Evolutionary conservation across 768 basidiomycete genomes (phyloP).

Genomic region (Atractiella rhizophila): DNA sequence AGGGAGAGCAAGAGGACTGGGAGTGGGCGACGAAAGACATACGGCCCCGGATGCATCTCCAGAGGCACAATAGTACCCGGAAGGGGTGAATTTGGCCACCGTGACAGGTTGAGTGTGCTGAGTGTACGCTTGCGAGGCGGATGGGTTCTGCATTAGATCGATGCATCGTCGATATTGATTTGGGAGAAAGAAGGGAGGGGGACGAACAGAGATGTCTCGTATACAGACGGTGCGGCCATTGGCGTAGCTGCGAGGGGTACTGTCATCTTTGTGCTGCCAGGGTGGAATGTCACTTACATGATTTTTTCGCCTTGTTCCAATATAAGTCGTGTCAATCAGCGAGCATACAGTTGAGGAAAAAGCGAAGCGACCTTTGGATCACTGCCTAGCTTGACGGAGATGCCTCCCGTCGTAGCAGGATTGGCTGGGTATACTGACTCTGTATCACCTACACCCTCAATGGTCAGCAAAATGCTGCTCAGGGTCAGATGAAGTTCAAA

Average conservation of each 20-base stretch:
- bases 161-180: neutral
- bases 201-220: too few species aligned
- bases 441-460: too few species aligned
- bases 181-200: constrained; percentile 37
- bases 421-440: too few species aligned
- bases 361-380: constrained; percentile 27
- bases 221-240: constrained; percentile 1
- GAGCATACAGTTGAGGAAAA: neutral
- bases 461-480: too few species aligned
- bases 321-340: constrained; percentile 3
- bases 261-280: neutral
- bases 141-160: constrained; percentile 32
- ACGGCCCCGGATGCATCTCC: constrained; percentile 49
- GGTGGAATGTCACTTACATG: neutral
- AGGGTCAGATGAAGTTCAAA: too few species aligned
- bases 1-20: neutral
- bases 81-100: constrained; percentile 72
- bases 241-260: constrained; percentile 7
- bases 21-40: neutral
- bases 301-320: too few species aligned
- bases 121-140: constrained; percentile 37
- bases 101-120: constrained; percentile 58
- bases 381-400: constrained; percentile 41
- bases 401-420: constrained; percentile 26
- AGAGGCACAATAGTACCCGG: constrained; percentile 85